phyloP scores from a whole-genome alignment of 169 alveolate genomes.

The Plasmodium coatneyi region DNA sequence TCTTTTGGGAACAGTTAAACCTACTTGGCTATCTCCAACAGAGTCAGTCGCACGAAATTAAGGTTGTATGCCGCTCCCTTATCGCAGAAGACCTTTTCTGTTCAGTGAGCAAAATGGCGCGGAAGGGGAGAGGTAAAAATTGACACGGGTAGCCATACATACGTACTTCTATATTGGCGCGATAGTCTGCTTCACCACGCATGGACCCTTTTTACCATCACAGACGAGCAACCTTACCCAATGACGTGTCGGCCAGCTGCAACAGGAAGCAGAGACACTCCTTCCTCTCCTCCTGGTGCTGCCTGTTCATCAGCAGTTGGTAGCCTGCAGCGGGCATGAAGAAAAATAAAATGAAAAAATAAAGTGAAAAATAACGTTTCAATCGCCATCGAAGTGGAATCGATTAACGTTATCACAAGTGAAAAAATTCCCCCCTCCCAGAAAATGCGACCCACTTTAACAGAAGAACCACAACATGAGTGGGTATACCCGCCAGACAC shows the following conservation, averaged over 20 bases:
- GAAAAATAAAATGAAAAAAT: no score
- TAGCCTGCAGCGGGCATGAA: constrained; percentile 9
- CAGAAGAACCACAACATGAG: not conserved
- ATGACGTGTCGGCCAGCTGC: constrained; percentile 57
- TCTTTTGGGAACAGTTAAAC: not conserved
- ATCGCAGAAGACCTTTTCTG: constrained; percentile 51
- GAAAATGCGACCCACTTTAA: not conserved
- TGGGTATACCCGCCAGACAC: not conserved
- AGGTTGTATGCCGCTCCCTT: constrained; percentile 11
- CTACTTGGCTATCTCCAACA: constrained; percentile 70
- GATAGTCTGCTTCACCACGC: not conserved
- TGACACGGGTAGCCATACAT: not conserved
- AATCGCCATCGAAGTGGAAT: no score
- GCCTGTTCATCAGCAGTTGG: constrained; percentile 40
- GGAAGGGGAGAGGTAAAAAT: not conserved
- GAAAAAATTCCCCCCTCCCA: no score
- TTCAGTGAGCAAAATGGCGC: not conserved
- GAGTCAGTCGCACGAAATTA: constrained; percentile 44
- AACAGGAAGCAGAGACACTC: constrained; percentile 49
- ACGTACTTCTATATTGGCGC: not conserved
- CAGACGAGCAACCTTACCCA: not conserved
- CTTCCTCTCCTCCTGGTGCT: constrained; percentile 39
- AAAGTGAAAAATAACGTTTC: not conserved
- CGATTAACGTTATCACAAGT: not conserved
- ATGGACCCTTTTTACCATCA: not conserved